Evolutionary conservation across 2,329 filamentous ascomycete species (phyloP).

Genomic region (Pseudogymnoascus sp.): DNA sequence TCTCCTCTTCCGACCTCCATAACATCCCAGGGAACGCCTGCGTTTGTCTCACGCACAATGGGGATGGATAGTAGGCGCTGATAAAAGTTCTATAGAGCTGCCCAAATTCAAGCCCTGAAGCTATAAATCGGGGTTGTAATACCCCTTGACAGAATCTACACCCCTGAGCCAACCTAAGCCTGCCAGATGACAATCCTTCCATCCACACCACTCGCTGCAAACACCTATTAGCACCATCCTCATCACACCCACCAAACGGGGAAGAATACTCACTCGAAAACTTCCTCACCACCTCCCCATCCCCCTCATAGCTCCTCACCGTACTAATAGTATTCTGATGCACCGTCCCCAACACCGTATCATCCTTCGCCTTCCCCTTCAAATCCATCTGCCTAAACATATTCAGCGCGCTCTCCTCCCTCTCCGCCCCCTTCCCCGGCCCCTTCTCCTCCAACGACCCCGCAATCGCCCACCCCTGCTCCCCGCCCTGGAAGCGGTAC

Average conservation of each 20-base stretch:
- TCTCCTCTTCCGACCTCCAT: background rate
- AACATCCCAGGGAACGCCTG: background rate
- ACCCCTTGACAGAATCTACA: background rate
- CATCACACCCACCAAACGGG: no score
- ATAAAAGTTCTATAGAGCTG: background rate
- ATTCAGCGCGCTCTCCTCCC: slow-evolving; percentile 89
- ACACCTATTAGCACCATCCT: slow-evolving; percentile 23
- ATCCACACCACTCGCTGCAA: slow-evolving; percentile 69
- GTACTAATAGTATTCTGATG: slow-evolving; percentile 96
- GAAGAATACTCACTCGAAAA: slow-evolving; percentile 93
- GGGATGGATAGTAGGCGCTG: background rate
- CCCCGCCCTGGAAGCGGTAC: slow-evolving; percentile 75
- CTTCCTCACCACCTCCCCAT: slow-evolving; percentile 57
- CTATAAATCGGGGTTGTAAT: background rate
- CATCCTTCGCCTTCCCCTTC: slow-evolving; percentile 84
- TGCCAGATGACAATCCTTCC: slow-evolving; percentile 75
- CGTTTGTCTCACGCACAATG: background rate
- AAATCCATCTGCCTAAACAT: slow-evolving; percentile 99
- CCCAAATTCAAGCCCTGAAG: background rate
- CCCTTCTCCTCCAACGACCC: slow-evolving; percentile 65
- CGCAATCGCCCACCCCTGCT: slow-evolving; percentile 72
- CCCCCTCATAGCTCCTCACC: slow-evolving; percentile 64
- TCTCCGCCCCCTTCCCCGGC: slow-evolving; percentile 42
- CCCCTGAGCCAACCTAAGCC: slow-evolving; percentile 35
- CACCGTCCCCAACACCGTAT: slow-evolving; percentile 88